Base-by-base conservation (phyloP, 2,329 filamentous ascomycete species). In the Fusarium nodosum region DNA sequence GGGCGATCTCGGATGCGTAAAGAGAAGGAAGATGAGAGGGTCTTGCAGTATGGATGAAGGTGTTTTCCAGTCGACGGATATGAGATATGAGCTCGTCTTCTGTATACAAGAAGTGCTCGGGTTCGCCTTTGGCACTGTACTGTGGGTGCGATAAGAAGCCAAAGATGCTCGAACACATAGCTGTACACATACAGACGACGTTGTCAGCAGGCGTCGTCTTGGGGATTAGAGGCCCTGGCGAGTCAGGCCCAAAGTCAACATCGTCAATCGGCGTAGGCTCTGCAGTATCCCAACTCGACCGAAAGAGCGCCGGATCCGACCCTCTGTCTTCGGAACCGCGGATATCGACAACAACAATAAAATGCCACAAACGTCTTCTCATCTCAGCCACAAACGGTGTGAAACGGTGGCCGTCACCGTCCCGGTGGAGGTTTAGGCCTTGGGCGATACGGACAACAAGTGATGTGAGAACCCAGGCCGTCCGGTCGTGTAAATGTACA, bases 361-460 rank as follows among this genome's bases (percentile, higher is more conserved):
- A 86, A 79, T 86, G 87, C 85, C 88, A 91, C 0, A 90, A 74
- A 4, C 89, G 82, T 11, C 88, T 83, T 22, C 88, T 83, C 78
- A 90, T 84, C 76, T 90, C 86, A 5, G 83, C 82, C 59, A 90
- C 84, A 65, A 87, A 90, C 0, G 85, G 82, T 0, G 78, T 69
- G 45, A 80, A 77, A 2, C 74, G 70, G 8, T 74, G 73, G 7
- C 77, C 77, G 38, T 77, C 75, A 5, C 80, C 79, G 64, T 85
- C 83, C 7, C 79, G 79, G 55, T 84, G 82, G 7, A 85, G 74
- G 36, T 77, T 75, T 20, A 81, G 73, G 1, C 78, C 80, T 45
- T 85, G 83, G 0, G 79, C 82, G 6, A 85, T 79, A 9, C 84
- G 82, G 41, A 82, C 74, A 9, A 81, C 73, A 6, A 83, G 76